These are phyloP conservation scores for Phytophthora niederhauseri DNA, from an alignment of 352 stramenopile species.

Conservation along the genomic window DNA sequence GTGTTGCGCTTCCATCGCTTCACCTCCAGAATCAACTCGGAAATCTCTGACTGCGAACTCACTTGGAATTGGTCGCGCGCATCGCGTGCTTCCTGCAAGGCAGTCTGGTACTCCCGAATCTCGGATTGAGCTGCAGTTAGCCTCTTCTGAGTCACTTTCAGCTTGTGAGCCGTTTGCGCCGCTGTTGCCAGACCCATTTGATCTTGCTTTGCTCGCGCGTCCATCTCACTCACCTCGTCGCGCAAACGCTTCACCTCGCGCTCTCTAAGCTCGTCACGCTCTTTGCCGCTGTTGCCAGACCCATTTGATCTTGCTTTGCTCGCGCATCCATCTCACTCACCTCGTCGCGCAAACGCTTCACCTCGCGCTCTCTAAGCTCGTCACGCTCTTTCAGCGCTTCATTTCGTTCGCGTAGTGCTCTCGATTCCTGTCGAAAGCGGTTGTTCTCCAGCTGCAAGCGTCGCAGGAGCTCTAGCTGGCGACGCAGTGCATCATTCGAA, in stretches of 20 bases:
- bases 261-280: constrained; percentile 47
- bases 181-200: constrained; percentile 38
- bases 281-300: constrained; percentile 41
- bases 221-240: constrained; percentile 47
- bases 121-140: constrained; percentile 40
- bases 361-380: constrained; percentile 50
- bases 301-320: constrained; percentile 46
- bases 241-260: constrained; percentile 56
- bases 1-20: constrained; percentile 58
- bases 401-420: constrained; percentile 52
- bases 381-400: constrained; percentile 50
- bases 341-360: constrained; percentile 54
- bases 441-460: constrained; percentile 78
- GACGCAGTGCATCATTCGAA: constrained; percentile 69
- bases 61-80: constrained; percentile 41
- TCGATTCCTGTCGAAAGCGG: constrained; percentile 61
- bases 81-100: constrained; percentile 45
- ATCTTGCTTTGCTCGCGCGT: constrained; percentile 40
- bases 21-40: constrained; percentile 40
- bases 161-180: constrained; percentile 44
- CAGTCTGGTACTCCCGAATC: constrained; percentile 41
- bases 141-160: constrained; percentile 56
- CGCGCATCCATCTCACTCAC: constrained; percentile 33
- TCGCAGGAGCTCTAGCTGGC: constrained; percentile 71
- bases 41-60: constrained; percentile 41